Evolutionary conservation across 1,284 basidiomycete species (phyloP).

Genomic region (Gomphus sp.): DNA sequence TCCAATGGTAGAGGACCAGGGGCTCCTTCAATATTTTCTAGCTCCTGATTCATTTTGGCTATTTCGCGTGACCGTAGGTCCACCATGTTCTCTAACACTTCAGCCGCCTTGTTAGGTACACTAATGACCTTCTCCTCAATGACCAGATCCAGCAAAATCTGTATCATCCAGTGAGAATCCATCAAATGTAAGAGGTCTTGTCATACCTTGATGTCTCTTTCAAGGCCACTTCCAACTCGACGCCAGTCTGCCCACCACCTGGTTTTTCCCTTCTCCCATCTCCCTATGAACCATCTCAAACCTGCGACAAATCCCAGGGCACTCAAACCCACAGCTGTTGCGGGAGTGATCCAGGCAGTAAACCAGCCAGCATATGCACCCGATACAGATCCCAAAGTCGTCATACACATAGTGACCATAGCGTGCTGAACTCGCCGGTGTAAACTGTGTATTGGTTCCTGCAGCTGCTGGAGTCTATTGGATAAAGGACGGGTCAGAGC

Average conservation of each 20-base stretch:
- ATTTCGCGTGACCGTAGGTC: conserved; percentile 29
- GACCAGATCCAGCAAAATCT: conserved; percentile 39
- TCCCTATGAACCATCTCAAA: conserved; percentile 57
- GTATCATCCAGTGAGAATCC: neutral
- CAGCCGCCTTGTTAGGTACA: conserved; percentile 33
- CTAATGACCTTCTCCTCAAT: conserved; percentile 36
- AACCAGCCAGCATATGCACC: conserved; percentile 34
- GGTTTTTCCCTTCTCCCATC: conserved; percentile 64
- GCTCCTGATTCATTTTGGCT: conserved; percentile 24
- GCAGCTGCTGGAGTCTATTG: conserved; percentile 48
- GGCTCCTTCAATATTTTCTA: conserved; percentile 25
- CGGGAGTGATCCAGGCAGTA: conserved; percentile 35
- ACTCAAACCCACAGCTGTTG: conserved; percentile 55
- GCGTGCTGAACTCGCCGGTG: conserved; percentile 60
- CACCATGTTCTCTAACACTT: conserved; percentile 37
- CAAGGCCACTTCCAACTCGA: conserved; percentile 60
- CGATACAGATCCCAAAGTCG: conserved; percentile 28
- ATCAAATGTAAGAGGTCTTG: neutral
- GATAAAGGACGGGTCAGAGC: conserved; percentile 50
- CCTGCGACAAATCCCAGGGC: conserved; percentile 43
- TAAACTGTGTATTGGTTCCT: conserved; percentile 49
- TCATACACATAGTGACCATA: conserved; percentile 35
- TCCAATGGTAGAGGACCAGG: neutral
- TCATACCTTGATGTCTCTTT: conserved; percentile 62
- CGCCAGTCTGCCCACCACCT: conserved; percentile 69